Evolutionary conservation across 306 rosid species (phyloP), one percentile per base, ranked within the genome.

Genomic region (Biancaea sappan): DNA sequence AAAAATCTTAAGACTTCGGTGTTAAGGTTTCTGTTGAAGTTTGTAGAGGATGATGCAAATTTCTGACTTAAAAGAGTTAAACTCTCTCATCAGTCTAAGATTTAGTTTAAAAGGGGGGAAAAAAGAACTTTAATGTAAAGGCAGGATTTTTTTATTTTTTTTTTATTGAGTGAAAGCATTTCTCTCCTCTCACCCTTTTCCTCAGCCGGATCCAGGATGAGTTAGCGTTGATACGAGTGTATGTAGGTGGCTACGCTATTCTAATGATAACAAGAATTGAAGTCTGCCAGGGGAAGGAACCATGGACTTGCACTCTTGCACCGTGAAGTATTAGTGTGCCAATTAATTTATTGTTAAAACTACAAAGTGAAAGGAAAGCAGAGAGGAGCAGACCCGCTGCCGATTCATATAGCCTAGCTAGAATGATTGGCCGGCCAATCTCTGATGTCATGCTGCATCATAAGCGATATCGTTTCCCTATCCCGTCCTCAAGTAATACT

Each of bases 41-140:
- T 88, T 83, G 88, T 75, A 3, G 97, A 86, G 82, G 89, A 90
- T 71, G 92, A 85, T 71, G 83, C 91, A 47, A 94, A 91, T 86
- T 94, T 94, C 86, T 91, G 85, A 83, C 63, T 7, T 12, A n/a
- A n/a, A n/a, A n/a, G 34, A 61, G 34, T 43, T 71, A 73, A 73
- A 62, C 79, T 47, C 62, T 51, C 32, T 69, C 57, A 68, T 11
- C 15, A n/a, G 8, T 40, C 22, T 51, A 12, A 83, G 62, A 18
- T 4, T 32, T 34, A 34, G 26, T 6, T 16, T 22, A 15, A 28
- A 15, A 6, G 8, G 12, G 8, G 3, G 18, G 4, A 14, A 52
- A 53, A 11, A 67, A 78, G 69, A 77, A 73, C 72, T 69, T 81
- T 74, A 35, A 74, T 88, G 92, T 87, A 87, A 87, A 88, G 84